These are phyloP conservation scores for Podila clonocystis DNA, from an alignment of 192 early-diverging fungal genomes.

Conservation along the genomic window DNA sequence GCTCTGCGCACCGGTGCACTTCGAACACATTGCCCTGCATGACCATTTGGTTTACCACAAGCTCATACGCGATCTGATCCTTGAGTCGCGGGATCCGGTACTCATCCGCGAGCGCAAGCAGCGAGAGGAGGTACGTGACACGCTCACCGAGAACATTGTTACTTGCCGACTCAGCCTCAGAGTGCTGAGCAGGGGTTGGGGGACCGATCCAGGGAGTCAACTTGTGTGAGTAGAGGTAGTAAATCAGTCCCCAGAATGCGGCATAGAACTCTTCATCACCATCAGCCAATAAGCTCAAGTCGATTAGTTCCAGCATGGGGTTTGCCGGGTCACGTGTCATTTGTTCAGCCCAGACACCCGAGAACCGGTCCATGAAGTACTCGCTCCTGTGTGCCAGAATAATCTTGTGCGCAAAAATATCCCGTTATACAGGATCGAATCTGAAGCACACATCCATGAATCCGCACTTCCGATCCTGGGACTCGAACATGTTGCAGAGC, in stretches of 20 bases:
- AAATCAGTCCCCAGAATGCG: conserved; percentile 14
- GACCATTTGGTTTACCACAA: not conserved
- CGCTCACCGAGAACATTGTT: not conserved
- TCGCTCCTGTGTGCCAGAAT: conserved; percentile 16
- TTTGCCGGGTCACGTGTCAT: not conserved
- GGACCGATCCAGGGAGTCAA: conserved; percentile 10
- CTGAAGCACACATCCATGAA: conserved; percentile 35
- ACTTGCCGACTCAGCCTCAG: not conserved
- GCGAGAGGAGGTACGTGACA: conserved; percentile 13
- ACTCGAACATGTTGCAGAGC: conserved; percentile 9
- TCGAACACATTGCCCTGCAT: conserved; percentile 24
- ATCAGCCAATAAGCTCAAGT: not conserved
- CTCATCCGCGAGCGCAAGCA: conserved; percentile 1
- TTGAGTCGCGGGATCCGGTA: conserved; percentile 9
- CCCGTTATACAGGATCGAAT: not conserved
- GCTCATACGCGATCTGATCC: conserved; percentile 6
- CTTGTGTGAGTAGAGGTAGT: conserved; percentile 17
- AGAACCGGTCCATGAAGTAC: conserved; percentile 6
- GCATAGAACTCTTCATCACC: not conserved
- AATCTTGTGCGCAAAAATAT: conserved; percentile 30
- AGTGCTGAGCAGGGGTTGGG: not conserved
- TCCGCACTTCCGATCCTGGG: conserved; percentile 12
- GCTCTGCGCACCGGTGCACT: not conserved
- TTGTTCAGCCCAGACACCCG: conserved; percentile 3
- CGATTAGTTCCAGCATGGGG: conserved; percentile 9